phyloP scores from a whole-genome alignment of 306 rosid species.

The Pterocarpus santalinus region DNA sequence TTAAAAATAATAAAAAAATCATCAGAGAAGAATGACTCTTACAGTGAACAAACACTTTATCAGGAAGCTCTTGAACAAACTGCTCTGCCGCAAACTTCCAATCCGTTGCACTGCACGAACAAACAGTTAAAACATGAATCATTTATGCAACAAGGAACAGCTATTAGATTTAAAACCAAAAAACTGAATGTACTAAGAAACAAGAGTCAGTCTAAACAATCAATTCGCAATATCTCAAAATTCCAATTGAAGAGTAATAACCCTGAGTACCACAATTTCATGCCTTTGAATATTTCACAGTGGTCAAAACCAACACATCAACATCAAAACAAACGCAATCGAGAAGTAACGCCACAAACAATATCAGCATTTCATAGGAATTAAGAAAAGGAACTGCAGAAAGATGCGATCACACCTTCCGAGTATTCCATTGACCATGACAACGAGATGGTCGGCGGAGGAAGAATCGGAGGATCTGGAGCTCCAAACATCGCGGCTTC shows the following conservation, averaged over 20 bases:
- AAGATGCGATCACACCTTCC: constrained; percentile 67
- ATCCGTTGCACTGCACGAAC: constrained; percentile 74
- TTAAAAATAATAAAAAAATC: neutral
- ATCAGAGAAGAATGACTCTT: constrained; percentile 48
- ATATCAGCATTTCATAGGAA: constrained; percentile 26
- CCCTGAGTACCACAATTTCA: neutral
- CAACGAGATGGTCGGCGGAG: constrained; percentile 88
- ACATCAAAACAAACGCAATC: constrained; percentile 19
- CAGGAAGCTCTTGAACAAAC: constrained; percentile 81
- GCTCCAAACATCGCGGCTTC: constrained; percentile 87
- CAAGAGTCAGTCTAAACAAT: constrained; percentile 3
- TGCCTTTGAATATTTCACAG: neutral
- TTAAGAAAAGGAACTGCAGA: neutral
- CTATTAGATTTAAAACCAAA: neutral
- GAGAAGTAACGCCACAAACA: neutral
- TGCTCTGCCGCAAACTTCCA: constrained; percentile 94
- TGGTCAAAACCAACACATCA: neutral
- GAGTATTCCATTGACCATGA: constrained; percentile 93
- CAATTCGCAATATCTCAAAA: constrained; percentile 7
- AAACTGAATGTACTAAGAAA: neutral
- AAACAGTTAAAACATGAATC: constrained; percentile 37
- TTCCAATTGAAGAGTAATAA: constrained; percentile 9
- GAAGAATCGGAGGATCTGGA: constrained; percentile 71
- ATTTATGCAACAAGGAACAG: constrained; percentile 18
- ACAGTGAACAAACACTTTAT: constrained; percentile 91